Conservation (phyloP, 805 yeast species). For the Yarrowia phangngaensis region DNA sequence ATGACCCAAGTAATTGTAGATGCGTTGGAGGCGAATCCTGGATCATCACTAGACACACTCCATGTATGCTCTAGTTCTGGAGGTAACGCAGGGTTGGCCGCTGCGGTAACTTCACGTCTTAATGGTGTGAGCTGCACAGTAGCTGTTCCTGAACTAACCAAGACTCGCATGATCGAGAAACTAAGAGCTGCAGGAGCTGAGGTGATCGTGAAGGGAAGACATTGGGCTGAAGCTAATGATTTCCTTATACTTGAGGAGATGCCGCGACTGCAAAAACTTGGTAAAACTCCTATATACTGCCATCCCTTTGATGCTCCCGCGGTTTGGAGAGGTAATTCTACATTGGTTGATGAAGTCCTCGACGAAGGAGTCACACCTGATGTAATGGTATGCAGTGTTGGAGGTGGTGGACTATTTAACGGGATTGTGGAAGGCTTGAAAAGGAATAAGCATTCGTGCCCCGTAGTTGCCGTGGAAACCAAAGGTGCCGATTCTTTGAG, state of each 20-base stretch:
- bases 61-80: slow-evolving; percentile 83
- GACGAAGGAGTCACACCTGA: slow-evolving; percentile 42
- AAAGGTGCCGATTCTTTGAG: slow-evolving; percentile 57
- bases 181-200: slow-evolving; percentile 50
- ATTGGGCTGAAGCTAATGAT: slow-evolving; percentile 74
- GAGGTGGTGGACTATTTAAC: slow-evolving; percentile 88
- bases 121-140: slow-evolving; percentile 56
- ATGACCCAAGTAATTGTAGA: slow-evolving; percentile 49
- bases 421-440: slow-evolving; percentile 80
- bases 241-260: slow-evolving; percentile 64
- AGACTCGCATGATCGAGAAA: slow-evolving; percentile 45
- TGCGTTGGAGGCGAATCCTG: slow-evolving; percentile 46
- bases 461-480: slow-evolving; percentile 55
- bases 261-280: slow-evolving; percentile 47
- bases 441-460: slow-evolving; percentile 44
- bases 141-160: slow-evolving; percentile 54
- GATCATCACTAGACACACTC: slow-evolving; percentile 26
- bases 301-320: slow-evolving; percentile 93
- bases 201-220: slow-evolving; percentile 61
- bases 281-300: slow-evolving; percentile 70
- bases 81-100: slow-evolving; percentile 97
- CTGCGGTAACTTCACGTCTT: slow-evolving; percentile 77
- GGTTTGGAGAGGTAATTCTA: slow-evolving; percentile 94
- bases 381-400: slow-evolving; percentile 85
- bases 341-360: slow-evolving; percentile 78